Conservation (phyloP, 2,329 filamentous ascomycete genomes). For the Fusarium brevicatenulatum region DNA sequence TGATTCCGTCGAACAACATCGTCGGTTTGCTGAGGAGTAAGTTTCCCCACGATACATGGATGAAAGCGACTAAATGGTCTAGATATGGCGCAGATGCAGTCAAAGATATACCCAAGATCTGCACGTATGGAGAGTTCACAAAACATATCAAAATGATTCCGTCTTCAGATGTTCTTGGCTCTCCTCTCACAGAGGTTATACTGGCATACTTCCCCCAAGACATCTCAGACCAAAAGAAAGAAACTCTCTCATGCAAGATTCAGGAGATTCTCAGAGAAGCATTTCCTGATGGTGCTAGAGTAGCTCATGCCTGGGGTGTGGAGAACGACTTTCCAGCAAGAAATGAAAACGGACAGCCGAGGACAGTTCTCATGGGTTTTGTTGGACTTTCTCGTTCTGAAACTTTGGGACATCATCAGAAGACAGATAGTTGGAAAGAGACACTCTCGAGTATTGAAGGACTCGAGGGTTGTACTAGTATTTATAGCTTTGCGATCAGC, state of each 20-base stretch:
- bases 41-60: neutral
- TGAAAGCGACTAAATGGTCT: neutral
- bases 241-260: neutral
- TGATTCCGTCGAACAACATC: constrained; percentile 16
- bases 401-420: rapidly evolving
- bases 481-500: neutral
- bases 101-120: constrained; percentile 19
- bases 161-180: constrained; percentile 2
- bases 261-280: neutral
- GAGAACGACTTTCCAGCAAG: constrained; percentile 17
- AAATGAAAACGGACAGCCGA: neutral
- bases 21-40: constrained; percentile 2
- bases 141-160: constrained; percentile 16
- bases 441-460: neutral
- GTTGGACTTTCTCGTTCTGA: neutral
- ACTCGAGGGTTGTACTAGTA: neutral
- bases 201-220: constrained; percentile 6
- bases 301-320: constrained; percentile 10
- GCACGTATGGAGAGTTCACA: constrained; percentile 6
- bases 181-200: neutral
- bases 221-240: neutral
- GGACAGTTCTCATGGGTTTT: constrained; percentile 7
- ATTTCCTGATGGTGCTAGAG: neutral
- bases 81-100: constrained; percentile 17
- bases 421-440: neutral